Base-by-base conservation (phyloP, 148 eudicot species). In the Diospyros kaki region DNA sequence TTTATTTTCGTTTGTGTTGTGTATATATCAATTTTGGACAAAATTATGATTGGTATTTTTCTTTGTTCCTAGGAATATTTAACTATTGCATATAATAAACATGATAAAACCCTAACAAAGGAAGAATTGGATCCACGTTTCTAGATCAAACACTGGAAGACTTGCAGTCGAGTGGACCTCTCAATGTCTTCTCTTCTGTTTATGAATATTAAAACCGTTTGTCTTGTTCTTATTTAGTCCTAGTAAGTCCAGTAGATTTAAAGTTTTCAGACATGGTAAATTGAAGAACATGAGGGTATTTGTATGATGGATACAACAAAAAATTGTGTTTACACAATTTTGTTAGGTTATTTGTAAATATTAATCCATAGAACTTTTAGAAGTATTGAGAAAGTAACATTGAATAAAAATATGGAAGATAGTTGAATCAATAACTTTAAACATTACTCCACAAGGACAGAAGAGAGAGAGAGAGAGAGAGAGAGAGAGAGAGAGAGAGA, bases 151-250 rank as follows among this genome's bases (percentile, higher is more conserved):
- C 72, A 69, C 45, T 3, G 39, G 58, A 46, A 52, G 61, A 56
- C 48, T 55, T 70, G 39, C 56, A 17, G 15, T 38, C 13, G 53
- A 52, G 56, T 44, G 63, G 39, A 40, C 40, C 41, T 14, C 41
- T 55, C 73, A 40, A 6, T 69, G 72, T 40, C 39, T 69, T 53
- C n/a, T 69, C 28, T 53, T 61, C 48, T 46, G 55, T 63, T 7
- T 62, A 46, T 63, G 28, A 7, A 8, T 38, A 73, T 60, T 4
- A 6, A 63, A 73, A 54, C 13, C 10, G 76, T 42, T 43, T 64
- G n/a, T 74, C 51, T 40, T 5, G 62, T 60, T 63, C 69, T 52
- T 52, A 10, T 18, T 12, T 43, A 9, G 39, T 63, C 51, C 6
- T 39, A 63, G 69, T 7, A 38, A 39, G 48, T 28, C 45, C 66